A percentile compares a stretch with the other conserved stretches of the same genome.
These are phyloP conservation scores for Scedosporium aurantiacum DNA, from an alignment of 2,329 filamentous ascomycete species.

Conservation along the genomic window DNA sequence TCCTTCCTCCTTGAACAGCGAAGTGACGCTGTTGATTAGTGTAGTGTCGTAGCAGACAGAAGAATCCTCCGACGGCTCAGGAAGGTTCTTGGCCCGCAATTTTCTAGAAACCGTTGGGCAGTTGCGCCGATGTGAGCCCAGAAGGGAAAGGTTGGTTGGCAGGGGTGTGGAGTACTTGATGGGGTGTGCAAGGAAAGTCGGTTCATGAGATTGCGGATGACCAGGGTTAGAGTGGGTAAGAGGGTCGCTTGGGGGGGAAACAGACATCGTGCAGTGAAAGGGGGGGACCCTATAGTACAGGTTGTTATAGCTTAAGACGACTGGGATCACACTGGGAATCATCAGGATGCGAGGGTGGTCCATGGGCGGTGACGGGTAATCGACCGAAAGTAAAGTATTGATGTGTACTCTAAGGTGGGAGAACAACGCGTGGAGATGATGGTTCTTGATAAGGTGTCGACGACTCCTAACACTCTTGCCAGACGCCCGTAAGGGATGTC, in stretches of 20 bases:
- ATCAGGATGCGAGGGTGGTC: not conserved
- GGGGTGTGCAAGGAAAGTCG: constrained; percentile 20
- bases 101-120: constrained; percentile 37
- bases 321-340: not conserved
- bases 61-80: constrained; percentile 34
- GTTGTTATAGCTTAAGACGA: not conserved
- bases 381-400: not conserved
- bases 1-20: not conserved
- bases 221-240: constrained; percentile 14
- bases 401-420: not conserved
- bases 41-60: constrained; percentile 13
- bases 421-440: not conserved
- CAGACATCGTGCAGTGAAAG: not conserved
- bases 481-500: no score
- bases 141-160: constrained; percentile 26
- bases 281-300: constrained; percentile 2
- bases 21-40: not conserved
- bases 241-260: constrained; percentile 4
- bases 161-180: not conserved
- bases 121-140: constrained; percentile 25
- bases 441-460: not conserved
- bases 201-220: constrained; percentile 36
- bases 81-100: constrained; percentile 28
- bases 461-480: no score
- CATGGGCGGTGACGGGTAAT: constrained; percentile 1